These are phyloP conservation scores for Russula sp. DNA, from an alignment of 768 basidiomycete species.

Conservation along the genomic window DNA sequence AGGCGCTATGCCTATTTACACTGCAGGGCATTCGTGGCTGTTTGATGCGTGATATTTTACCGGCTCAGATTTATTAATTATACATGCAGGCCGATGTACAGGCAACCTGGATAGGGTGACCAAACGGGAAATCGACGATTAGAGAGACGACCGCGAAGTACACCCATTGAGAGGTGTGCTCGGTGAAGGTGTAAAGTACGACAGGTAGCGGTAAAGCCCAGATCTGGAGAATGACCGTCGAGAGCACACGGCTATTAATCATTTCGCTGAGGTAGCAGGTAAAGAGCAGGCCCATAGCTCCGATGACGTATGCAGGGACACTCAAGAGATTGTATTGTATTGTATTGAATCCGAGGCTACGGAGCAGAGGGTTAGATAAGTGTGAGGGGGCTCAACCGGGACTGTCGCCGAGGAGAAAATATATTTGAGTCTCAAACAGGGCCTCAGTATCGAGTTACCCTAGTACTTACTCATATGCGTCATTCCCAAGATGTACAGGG, in stretches of 20 bases:
- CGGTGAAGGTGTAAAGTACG: constrained; percentile 51
- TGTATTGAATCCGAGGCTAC: constrained; percentile 55
- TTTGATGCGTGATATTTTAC: too few species aligned
- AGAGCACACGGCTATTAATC: constrained; percentile 54
- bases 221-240: constrained; percentile 52
- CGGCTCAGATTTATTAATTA: too few species aligned
- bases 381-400: constrained; percentile 56
- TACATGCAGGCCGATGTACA: too few species aligned
- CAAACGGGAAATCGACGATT: constrained; percentile 52
- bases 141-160: constrained; percentile 54
- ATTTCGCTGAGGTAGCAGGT: constrained; percentile 50
- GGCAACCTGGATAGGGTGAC: constrained; percentile 41
- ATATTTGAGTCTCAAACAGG: not conserved
- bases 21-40: not conserved
- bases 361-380: constrained; percentile 64
- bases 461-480: constrained; percentile 43
- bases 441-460: constrained; percentile 40
- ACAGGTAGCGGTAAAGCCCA: constrained; percentile 64
- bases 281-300: constrained; percentile 46
- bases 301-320: constrained; percentile 56
- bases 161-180: constrained; percentile 52
- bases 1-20: not conserved
- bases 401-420: constrained; percentile 38
- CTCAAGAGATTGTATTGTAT: constrained; percentile 60
- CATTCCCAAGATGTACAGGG: constrained; percentile 56